A percentile compares a stretch with the other conserved stretches of the same genome.
These are phyloP conservation scores for Fusarium anguioides DNA, from an alignment of 2,329 filamentous ascomycete species.

Conservation along the genomic window DNA sequence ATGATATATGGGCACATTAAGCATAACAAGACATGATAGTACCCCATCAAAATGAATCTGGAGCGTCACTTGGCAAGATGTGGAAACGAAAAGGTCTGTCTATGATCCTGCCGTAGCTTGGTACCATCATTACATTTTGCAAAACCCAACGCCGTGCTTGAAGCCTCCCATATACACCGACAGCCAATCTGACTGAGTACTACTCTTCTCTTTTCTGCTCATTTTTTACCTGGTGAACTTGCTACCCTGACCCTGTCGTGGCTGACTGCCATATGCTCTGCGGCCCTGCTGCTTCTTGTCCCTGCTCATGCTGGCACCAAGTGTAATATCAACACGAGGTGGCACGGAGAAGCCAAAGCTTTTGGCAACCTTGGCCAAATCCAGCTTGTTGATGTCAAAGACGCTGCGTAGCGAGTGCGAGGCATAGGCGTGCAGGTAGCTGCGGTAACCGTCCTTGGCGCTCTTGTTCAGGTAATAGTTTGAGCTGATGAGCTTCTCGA, in stretches of 20 bases:
- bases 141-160: constrained; percentile 48
- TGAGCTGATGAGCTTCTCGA: constrained; percentile 92
- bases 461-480: constrained; percentile 98
- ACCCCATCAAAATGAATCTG: neutral
- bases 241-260: constrained; percentile 62
- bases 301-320: constrained; percentile 83
- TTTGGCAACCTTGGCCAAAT: constrained; percentile 85
- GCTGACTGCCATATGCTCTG: constrained; percentile 82
- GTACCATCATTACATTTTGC: constrained; percentile 46
- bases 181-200: constrained; percentile 27
- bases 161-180: constrained; percentile 40
- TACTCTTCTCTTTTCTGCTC: constrained; percentile 9
- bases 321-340: constrained; percentile 82
- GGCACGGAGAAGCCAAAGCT: constrained; percentile 83
- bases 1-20: neutral
- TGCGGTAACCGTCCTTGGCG: constrained; percentile 81
- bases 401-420: constrained; percentile 69
- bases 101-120: constrained; percentile 31
- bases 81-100: constrained; percentile 25
- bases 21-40: neutral
- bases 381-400: constrained; percentile 86
- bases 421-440: constrained; percentile 95
- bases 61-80: constrained; percentile 4
- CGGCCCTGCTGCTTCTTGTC: constrained; percentile 72
- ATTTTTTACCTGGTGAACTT: constrained; percentile 42